Base-by-base conservation (phyloP, 2,329 filamentous ascomycete genomes). In the Zymoseptoria brevis region DNA sequence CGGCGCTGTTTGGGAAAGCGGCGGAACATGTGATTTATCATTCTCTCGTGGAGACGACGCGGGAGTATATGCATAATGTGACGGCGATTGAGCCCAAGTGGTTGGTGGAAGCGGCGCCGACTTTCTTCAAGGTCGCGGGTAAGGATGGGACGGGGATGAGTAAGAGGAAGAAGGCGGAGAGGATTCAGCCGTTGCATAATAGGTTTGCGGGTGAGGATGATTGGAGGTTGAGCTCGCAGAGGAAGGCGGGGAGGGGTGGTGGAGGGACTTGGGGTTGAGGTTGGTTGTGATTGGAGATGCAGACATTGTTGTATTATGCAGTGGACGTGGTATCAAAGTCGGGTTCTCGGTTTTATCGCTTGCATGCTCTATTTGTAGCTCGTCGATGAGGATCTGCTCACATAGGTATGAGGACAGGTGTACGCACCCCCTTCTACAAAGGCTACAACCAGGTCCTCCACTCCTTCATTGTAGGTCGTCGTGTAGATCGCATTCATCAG, bases 1-100 rank as follows among this genome's bases (percentile, higher is more conserved):
- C 92, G 0, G 92, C 96, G 30, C 81, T 99, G 21, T 45, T 45
- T n/a, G 84, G 86, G 55, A 87, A 90, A 60, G 92, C 96, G 60
- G 90, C 87, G 67, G 94, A 99, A 67, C 99, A 94, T 94, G 90
- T 99, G 24, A 79, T 99, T 24, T 99, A 99, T 77, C 96, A 97
- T 70, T 95, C 99, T 73, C 99, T 97, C 71, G 94, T 99, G 11
- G 83, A 99, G 58, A 99, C 94, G 0, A 94, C 89, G 56, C 96
- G 99, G 83, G 96, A 97, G 77, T 99, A 96, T 74, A 93, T 99
- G 68, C 85, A 95, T 59, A 96, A 90, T 0, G 90, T 96, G 53
- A 97, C 92, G 11, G 86, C 89, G 29, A 87, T 99, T 57, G 88
- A 89, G 73, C 89, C 93, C 0, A 94, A 99, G 75, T 99, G 94